A percentile compares a stretch with the other conserved stretches of the same genome.
Conservation (phyloP, 2,329 filamentous ascomycete genomes). For the Metarhizium sp. region DNA sequence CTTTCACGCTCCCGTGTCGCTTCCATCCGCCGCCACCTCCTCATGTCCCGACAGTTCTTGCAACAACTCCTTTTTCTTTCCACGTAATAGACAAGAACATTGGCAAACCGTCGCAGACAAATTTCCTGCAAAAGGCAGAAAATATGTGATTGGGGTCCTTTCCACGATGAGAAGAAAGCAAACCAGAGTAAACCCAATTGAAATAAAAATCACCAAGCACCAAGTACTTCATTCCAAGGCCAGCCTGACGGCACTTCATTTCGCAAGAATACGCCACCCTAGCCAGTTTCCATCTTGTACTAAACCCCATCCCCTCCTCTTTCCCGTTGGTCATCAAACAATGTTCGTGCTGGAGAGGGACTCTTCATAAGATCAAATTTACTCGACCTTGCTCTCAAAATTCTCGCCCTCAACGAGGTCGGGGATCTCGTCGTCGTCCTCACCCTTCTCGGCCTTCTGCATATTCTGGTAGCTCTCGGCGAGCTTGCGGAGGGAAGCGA, state of each 20-base stretch:
- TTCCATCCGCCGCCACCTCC: slow-evolving; percentile 15
- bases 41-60: slow-evolving; percentile 16
- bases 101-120: not conserved
- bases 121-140: not conserved
- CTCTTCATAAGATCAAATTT: slow-evolving; percentile 25
- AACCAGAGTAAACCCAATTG: not conserved
- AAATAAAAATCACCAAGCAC: not conserved
- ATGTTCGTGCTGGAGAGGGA: slow-evolving; percentile 6
- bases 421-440: slow-evolving; percentile 92
- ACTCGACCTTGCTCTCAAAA: slow-evolving; percentile 98
- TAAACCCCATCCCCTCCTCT: not conserved
- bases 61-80: not conserved
- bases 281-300: slow-evolving; percentile 5
- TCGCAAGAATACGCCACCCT: slow-evolving; percentile 1
- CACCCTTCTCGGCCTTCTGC: slow-evolving; percentile 78
- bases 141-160: not conserved
- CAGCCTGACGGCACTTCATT: slow-evolving; percentile 1
- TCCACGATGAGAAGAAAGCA: not conserved
- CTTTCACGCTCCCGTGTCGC: slow-evolving; percentile 12
- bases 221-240: slow-evolving; percentile 1
- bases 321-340: slow-evolving; percentile 7
- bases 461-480: slow-evolving; percentile 99
- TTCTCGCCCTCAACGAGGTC: slow-evolving; percentile 95
- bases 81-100: not conserved
- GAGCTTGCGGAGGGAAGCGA: slow-evolving; percentile 94